Conservation (phyloP, 495 filamentous ascomycete species). For the Apodospora peruviana region DNA sequence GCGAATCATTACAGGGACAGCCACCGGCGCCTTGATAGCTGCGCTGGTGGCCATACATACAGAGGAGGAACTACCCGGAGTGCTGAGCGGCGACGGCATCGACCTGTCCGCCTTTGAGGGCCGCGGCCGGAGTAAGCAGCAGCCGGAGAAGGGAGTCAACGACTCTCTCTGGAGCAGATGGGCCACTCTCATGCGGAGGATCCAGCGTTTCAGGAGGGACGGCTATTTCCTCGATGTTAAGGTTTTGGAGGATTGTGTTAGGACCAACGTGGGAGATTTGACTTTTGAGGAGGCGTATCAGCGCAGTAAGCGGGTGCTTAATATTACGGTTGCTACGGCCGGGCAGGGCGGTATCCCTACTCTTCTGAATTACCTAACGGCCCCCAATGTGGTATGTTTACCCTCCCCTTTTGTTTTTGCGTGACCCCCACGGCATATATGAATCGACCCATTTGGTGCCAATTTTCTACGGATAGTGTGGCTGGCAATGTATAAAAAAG, state of each 20-base stretch:
- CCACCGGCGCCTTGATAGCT: slow-evolving; percentile 84
- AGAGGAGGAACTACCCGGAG: slow-evolving; percentile 73
- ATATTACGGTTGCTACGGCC: slow-evolving; percentile 80
- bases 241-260: slow-evolving; percentile 79
- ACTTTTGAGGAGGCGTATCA: slow-evolving; percentile 94
- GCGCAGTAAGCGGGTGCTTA: slow-evolving; percentile 79
- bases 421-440: too few relatives aligned
- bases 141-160: slow-evolving; percentile 3
- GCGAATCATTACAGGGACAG: slow-evolving; percentile 86
- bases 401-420: not conserved
- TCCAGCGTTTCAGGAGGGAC: slow-evolving; percentile 60
- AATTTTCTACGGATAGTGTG: too few relatives aligned
- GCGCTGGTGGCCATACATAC: slow-evolving; percentile 85
- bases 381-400: slow-evolving; percentile 79
- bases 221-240: slow-evolving; percentile 81
- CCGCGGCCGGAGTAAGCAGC: slow-evolving; percentile 13
- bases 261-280: slow-evolving; percentile 78
- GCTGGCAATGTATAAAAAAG: too few relatives aligned
- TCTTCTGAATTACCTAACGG: slow-evolving; percentile 87
- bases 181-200: slow-evolving; percentile 54
- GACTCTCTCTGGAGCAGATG: slow-evolving; percentile 38
- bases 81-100: slow-evolving; percentile 74
- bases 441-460: too few relatives aligned
- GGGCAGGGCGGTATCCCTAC: slow-evolving; percentile 73
- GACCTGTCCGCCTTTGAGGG: slow-evolving; percentile 73